Percentiles rank a stretch among this genome's conserved stretches.
These are phyloP conservation scores for Dianthus caryophyllus DNA, from an alignment of 148 eudicot species.

Conservation along the genomic window DNA sequence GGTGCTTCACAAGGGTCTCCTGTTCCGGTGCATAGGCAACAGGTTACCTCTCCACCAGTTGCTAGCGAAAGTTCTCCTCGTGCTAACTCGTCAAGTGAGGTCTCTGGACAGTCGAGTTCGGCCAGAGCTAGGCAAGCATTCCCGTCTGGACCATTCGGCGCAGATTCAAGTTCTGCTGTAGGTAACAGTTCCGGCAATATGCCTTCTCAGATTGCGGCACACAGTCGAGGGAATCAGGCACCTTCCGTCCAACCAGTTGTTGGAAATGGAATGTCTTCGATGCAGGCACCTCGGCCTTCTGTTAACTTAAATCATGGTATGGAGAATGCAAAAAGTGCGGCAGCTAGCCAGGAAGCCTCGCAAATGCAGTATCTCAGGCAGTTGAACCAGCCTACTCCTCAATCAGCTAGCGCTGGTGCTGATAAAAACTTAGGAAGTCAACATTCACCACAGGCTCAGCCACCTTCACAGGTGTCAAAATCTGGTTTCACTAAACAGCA, in stretches of 20 bases:
- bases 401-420: conserved; percentile 42
- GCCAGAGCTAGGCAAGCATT: conserved; percentile 54
- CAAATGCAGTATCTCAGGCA: conserved; percentile 63
- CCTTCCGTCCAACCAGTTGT: conserved; percentile 47
- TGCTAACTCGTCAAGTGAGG: conserved; percentile 73
- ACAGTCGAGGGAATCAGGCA: conserved; percentile 51
- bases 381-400: conserved; percentile 54
- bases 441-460: conserved; percentile 48
- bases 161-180: conserved; percentile 34
- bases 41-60: conserved; percentile 56
- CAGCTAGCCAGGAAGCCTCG: conserved; percentile 44
- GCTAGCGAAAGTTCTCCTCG: conserved; percentile 75
- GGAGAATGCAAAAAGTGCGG: conserved; percentile 44
- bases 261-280: conserved; percentile 59
- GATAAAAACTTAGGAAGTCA: conserved; percentile 42
- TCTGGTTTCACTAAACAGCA: conserved; percentile 85
- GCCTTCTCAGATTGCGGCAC: conserved; percentile 44
- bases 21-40: conserved; percentile 55
- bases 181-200: conserved; percentile 32
- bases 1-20: conserved; percentile 51
- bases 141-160: conserved; percentile 44
- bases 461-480: conserved; percentile 33
- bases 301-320: conserved; percentile 68
- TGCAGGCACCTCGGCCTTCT: conserved; percentile 51
- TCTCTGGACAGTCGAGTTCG: conserved; percentile 67